phyloP scores from a whole-genome alignment of 2,329 filamentous ascomycete species.

The Pseudonectria buxi region DNA sequence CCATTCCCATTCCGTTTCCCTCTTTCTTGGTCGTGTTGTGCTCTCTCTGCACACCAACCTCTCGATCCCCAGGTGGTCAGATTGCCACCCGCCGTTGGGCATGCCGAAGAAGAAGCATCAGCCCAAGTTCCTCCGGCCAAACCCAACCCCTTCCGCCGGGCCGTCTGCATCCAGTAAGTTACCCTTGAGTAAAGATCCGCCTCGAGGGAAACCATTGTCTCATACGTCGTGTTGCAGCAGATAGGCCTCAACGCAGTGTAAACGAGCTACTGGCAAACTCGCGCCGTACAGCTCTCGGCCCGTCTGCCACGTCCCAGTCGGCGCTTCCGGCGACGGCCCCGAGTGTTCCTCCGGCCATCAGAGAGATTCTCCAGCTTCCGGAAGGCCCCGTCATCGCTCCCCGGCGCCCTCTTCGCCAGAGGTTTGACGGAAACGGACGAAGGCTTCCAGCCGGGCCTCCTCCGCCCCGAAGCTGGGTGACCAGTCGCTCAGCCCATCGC shows the following conservation, averaged over 20 bases:
- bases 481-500: slow-evolving; percentile 18
- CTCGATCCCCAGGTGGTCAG: too few relatives aligned
- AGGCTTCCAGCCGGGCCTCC: slow-evolving; percentile 52
- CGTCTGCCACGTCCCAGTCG: slow-evolving; percentile 20
- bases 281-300: slow-evolving; percentile 38
- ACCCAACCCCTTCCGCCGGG: slow-evolving; percentile 40
- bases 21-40: too few relatives aligned
- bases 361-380: slow-evolving; percentile 52
- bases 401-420: slow-evolving; percentile 34
- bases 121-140: slow-evolving; percentile 51
- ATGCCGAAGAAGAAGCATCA: slow-evolving; percentile 61
- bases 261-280: slow-evolving; percentile 55
- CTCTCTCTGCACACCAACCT: too few relatives aligned
- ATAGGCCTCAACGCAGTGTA: slow-evolving; percentile 36
- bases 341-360: slow-evolving; percentile 53
- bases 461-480: slow-evolving; percentile 51
- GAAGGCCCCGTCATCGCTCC: slow-evolving; percentile 48
- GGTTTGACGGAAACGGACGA: slow-evolving; percentile 41
- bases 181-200: too few relatives aligned
- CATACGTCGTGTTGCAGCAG: slow-evolving; percentile 22
- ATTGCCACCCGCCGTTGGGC: slow-evolving; percentile 18
- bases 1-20: too few relatives aligned
- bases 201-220: slow-evolving; percentile 19
- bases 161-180: slow-evolving; percentile 21
- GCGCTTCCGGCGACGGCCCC: slow-evolving; percentile 31